Evolutionary conservation across 495 filamentous ascomycete species (phyloP).

Genomic region (Xylaria grammica): DNA sequence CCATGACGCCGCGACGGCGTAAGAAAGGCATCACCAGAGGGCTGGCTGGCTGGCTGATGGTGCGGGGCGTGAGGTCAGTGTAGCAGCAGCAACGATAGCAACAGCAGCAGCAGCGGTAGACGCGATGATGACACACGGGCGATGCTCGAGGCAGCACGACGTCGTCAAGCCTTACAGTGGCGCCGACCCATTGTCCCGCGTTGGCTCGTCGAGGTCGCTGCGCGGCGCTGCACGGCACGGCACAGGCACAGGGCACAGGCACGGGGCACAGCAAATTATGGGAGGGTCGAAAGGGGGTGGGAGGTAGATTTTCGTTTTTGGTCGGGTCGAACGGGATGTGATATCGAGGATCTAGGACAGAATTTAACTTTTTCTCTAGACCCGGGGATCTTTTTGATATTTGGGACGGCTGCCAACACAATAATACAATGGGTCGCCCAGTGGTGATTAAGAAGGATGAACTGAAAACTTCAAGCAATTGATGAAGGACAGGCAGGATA

Average conservation of each 20-base stretch:
- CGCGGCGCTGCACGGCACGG: constrained; percentile 1
- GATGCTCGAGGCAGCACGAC: constrained; percentile 25
- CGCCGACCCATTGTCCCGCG: constrained; percentile 34
- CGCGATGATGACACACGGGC: constrained; percentile 16
- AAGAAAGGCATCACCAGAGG: constrained; percentile 52
- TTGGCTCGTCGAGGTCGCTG: constrained; percentile 23
- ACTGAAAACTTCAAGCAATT: neutral
- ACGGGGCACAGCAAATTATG: neutral
- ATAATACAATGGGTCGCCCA: constrained; percentile 5
- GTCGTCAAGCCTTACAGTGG: constrained; percentile 33
- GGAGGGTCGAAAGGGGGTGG: constrained; percentile 9
- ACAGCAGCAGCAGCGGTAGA: constrained; percentile 25
- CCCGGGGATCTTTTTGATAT: too few species aligned
- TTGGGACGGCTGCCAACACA: constrained; percentile 4
- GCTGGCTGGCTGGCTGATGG: constrained; percentile 1
- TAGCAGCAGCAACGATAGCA: constrained; percentile 17
- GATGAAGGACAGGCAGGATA: constrained; percentile 11
- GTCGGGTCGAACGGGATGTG: constrained; percentile 1
- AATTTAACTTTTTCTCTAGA: too few species aligned
- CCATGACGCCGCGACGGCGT: constrained; percentile 55
- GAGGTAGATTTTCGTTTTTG: too few species aligned
- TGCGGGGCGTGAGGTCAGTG: constrained; percentile 21
- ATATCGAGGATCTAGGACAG: constrained; percentile 1
- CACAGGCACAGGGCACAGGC: neutral
- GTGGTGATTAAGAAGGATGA: neutral